A percentile compares a stretch with the other conserved stretches of the same genome.
Evolutionary conservation across 768 basidiomycete species (phyloP).

Genomic region (Lyophyllum atratum): DNA sequence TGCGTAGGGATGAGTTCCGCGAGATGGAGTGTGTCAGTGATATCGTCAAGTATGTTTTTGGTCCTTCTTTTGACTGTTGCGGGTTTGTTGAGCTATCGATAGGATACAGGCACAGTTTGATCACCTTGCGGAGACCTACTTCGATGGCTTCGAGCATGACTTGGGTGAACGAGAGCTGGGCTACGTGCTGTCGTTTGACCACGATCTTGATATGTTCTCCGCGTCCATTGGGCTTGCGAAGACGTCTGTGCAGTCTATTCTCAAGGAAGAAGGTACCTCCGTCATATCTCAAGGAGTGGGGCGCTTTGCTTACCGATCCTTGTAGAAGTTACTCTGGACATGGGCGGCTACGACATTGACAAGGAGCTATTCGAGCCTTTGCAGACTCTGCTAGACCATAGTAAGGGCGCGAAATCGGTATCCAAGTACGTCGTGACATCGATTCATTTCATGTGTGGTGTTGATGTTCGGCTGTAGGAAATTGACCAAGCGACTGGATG

Average conservation of each 20-base stretch:
- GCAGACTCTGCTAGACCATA: slow-evolving; percentile 79
- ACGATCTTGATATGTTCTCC: slow-evolving; percentile 91
- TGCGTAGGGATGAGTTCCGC: slow-evolving; percentile 87
- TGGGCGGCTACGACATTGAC: slow-evolving; percentile 75
- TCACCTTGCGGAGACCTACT: slow-evolving; percentile 87
- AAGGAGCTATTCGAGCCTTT: slow-evolving; percentile 80
- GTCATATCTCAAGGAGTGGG: not conserved
- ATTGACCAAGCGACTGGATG: slow-evolving; percentile 83
- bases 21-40: slow-evolving; percentile 94
- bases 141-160: slow-evolving; percentile 81
- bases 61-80: not conserved
- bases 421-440: slow-evolving; percentile 59
- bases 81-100: slow-evolving; percentile 3
- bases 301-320: not conserved
- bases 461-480: slow-evolving; percentile 57
- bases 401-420: slow-evolving; percentile 75
- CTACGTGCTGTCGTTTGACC: slow-evolving; percentile 78
- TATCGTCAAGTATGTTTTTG: slow-evolving; percentile 69
- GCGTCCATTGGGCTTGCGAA: slow-evolving; percentile 90
- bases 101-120: slow-evolving; percentile 95
- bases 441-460: not conserved
- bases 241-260: slow-evolving; percentile 73
- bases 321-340: slow-evolving; percentile 71
- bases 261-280: slow-evolving; percentile 74
- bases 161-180: slow-evolving; percentile 89